Base-by-base conservation (phyloP, 2,329 filamentous ascomycete species). In the Blastomyces parvus region DNA sequence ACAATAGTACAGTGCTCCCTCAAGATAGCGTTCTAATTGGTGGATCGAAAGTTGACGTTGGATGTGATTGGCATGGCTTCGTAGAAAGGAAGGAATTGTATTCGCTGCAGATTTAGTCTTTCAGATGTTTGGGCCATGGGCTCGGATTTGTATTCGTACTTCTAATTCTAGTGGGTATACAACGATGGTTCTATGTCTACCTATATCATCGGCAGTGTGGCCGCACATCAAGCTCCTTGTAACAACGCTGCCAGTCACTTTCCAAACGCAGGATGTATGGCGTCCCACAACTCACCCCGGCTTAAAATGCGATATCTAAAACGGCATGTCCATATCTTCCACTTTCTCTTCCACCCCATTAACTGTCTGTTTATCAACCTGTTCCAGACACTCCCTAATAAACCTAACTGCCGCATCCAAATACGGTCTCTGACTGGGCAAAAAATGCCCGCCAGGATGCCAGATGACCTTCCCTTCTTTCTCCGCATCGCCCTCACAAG, bases 401-500 rank as follows among this genome's bases (percentile, higher is more conserved):
- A 92, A 96, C 0, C 82, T 85, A 4, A 88, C 86, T 67, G 95
- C 76, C 40, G 88, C 88, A 80, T 88, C 87, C 25, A 88, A 85
- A 83, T 88, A 94, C 68, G 91, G 88, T 78, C 88, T 90, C 68
- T 87, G 85, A 64, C 91, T 86, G 0, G 93, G 93, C 70, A 97
- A 84, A 71, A 96, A 91, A 74, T 97, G 93, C 0, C 92, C 92
- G 8, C 93, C 93, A 0, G 93, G 92, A 75, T 96, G 91, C 69
- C 88, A 85, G 61, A 88, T 80, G 61, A 84, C 80, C 68, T 77
- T 82, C 53, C 75, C 78, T 62, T 81, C 79, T 55, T 72, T 76
- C 68, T 83, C 69, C 72, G 67, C 84, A 80, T 71, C 80, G 56
- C 80, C 81, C 66, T 74, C 82, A 73, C 86, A 90, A 57, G 82